Evolutionary conservation across 306 rosid genomes (phyloP).

Genomic region (Cucurbita argyrosperma): DNA sequence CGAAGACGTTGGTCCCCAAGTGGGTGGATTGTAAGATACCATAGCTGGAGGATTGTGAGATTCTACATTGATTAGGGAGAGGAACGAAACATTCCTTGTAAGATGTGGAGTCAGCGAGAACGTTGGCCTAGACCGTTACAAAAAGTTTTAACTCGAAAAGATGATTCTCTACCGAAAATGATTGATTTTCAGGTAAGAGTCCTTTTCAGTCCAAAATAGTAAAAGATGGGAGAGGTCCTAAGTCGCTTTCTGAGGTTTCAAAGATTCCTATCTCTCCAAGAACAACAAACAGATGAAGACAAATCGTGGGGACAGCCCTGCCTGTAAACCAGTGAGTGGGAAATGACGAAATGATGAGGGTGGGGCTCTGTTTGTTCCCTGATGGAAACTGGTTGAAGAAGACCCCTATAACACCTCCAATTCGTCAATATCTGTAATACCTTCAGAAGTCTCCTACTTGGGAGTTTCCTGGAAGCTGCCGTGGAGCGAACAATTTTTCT

Average conservation of each 20-base stretch:
- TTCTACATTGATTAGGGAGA: too few relatives aligned
- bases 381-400: neutral
- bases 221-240: neutral
- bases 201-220: neutral
- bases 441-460: neutral
- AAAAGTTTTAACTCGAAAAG: too few relatives aligned
- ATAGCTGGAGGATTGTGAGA: too few relatives aligned
- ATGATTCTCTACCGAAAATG: too few relatives aligned
- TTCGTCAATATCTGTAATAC: neutral
- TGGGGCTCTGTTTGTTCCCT: neutral
- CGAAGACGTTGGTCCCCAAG: too few relatives aligned
- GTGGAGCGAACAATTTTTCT: neutral
- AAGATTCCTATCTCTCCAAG: neutral
- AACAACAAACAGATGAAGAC: neutral
- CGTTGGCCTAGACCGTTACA: too few relatives aligned
- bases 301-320: neutral
- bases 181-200: neutral
- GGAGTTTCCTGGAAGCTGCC: neutral
- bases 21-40: too few relatives aligned
- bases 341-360: neutral
- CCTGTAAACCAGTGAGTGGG: neutral
- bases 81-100: too few relatives aligned
- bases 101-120: too few relatives aligned
- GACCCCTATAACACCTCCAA: neutral
- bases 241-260: neutral